Conservation (phyloP, 768 basidiomycete genomes). For the Dacryopinax spathularia region DNA sequence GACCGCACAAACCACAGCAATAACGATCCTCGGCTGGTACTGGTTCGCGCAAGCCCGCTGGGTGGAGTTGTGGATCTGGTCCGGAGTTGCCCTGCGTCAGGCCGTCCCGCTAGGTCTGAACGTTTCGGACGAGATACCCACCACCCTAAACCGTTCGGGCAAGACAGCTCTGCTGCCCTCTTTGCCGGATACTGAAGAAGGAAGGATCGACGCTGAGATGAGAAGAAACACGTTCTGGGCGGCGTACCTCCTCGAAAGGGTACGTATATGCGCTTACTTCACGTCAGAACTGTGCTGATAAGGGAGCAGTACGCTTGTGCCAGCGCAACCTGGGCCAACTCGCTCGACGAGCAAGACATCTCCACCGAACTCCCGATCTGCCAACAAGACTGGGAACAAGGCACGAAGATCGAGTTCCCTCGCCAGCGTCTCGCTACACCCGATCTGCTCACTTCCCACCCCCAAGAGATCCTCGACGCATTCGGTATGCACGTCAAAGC, state of each 20-base stretch:
- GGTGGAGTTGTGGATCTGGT: slow-evolving; percentile 63
- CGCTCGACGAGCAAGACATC: slow-evolving; percentile 59
- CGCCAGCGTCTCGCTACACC: slow-evolving; percentile 55
- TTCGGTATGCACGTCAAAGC: slow-evolving; percentile 60
- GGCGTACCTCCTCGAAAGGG: slow-evolving; percentile 47
- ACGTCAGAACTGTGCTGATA: not conserved
- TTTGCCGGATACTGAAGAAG: slow-evolving; percentile 40
- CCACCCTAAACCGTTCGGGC: slow-evolving; percentile 43
- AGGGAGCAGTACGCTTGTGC: slow-evolving; percentile 50
- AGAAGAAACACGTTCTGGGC: slow-evolving; percentile 63
- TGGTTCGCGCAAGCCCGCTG: slow-evolving; percentile 66
- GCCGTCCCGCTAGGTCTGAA: slow-evolving; percentile 56
- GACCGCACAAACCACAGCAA: slow-evolving; percentile 28
- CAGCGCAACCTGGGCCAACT: slow-evolving; percentile 43
- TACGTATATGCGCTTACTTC: not conserved
- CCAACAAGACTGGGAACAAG: slow-evolving; percentile 44
- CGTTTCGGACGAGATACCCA: slow-evolving; percentile 42
- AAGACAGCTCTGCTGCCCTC: slow-evolving; percentile 42
- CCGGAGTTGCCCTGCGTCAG: slow-evolving; percentile 43
- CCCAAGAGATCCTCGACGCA: slow-evolving; percentile 49
- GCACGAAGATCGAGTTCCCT: slow-evolving; percentile 39
- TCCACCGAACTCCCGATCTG: slow-evolving; percentile 55
- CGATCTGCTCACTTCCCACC: slow-evolving; percentile 47
- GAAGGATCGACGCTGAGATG: slow-evolving; percentile 51
- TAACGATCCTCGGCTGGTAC: slow-evolving; percentile 53